Percentiles rank a stretch among this genome's conserved stretches.
phyloP scores from a whole-genome alignment of 2,329 filamentous ascomycete genomes.

The Diaporthe amygdali region DNA sequence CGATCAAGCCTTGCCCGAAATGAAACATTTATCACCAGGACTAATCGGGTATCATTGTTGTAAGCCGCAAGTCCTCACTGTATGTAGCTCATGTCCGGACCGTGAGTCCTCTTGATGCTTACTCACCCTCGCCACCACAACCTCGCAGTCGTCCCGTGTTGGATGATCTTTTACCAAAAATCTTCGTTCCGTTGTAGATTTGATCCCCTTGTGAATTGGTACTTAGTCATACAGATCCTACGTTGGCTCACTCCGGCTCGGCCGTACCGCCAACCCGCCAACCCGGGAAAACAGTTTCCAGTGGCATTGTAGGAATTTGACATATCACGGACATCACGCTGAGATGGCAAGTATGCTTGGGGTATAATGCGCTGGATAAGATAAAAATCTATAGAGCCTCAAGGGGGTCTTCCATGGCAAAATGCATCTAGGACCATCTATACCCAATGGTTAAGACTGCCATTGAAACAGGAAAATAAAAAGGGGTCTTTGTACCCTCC shows the following conservation, averaged over 20 bases:
- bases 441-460: background rate
- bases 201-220: background rate
- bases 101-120: background rate
- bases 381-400: background rate
- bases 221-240: background rate
- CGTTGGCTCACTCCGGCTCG: background rate
- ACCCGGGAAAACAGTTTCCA: background rate
- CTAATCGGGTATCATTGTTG: too few species aligned
- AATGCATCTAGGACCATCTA: background rate
- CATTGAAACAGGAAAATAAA: background rate
- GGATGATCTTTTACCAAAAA: background rate
- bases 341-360: background rate
- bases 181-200: background rate
- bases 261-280: background rate
- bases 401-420: background rate
- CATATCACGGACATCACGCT: background rate
- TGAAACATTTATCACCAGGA: too few species aligned
- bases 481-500: background rate
- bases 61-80: background rate
- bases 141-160: background rate
- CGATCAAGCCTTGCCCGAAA: background rate
- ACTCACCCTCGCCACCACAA: background rate
- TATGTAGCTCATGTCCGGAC: background rate
- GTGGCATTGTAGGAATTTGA: background rate
- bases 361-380: background rate